Base-by-base conservation (phyloP, 73 alveolate genomes). In the Breviolum minutum region DNA sequence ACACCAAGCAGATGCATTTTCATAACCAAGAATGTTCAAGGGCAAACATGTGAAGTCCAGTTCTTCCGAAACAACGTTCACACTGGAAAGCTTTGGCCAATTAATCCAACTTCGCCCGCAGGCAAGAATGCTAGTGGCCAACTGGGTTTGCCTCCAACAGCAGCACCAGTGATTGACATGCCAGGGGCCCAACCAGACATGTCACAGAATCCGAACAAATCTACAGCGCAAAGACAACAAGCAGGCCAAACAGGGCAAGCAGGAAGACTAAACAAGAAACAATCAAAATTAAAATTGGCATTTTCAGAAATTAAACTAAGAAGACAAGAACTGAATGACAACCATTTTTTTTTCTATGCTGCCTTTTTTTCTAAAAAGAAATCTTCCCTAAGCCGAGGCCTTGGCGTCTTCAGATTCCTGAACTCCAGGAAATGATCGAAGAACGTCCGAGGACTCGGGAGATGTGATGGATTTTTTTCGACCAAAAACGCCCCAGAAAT, bases 61-160 rank as follows among this genome's bases (percentile, higher is more conserved):
- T 40, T 40, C 54, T 40, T 40, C 54, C 54, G 54, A 40, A 40
- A 3, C 54, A 40, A 40, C 54, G 54, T 40, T 40, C 54, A 40
- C 54, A 2, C 54, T 40, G 54, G 54, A 40, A 40, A 40, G 54
- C 54, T 40, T 40, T 40, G 54, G 54, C 54, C 54, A 40, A 40
- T 3, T 40, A 40, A 40, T 40, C 54, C 54, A 40, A 40, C 77
- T n/a, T 54, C 71, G 29, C 24, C 22, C 91, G 91, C 79, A 92
- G 98, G 98, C 63, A 92, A 92, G 98, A 92, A 92, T 66, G 98
- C 74, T 62, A 79, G 98, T 11, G 98, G 98, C 5, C 98, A 92
- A 68, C 68, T 92, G 68, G 98, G 98, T 66, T 62, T 92, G n/a
- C 94, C 94, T 8, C 98, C 98, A n/a, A 29, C 64, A 14, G 84